Evolutionary conservation across 768 basidiomycete species (phyloP), one percentile per base, ranked within the genome.

Genomic region (Amanita inopinata): DNA sequence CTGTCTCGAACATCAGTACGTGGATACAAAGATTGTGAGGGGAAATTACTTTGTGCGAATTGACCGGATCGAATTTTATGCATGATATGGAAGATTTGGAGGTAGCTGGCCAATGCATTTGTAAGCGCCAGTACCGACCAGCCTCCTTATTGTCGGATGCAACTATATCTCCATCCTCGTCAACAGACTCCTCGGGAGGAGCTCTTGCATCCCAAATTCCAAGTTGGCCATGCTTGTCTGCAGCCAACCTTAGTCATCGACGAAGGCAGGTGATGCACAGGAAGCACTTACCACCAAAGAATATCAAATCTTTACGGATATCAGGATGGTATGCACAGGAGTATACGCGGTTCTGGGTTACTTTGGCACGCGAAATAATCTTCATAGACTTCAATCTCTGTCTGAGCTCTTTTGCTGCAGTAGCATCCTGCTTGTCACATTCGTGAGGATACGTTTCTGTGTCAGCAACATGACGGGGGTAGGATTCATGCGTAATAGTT

Each of bases 201-300:
- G 88, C 85, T 47, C 74, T 73, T 7, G 88, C 80, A 60, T 91
- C 88, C 88, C 88, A 91, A 25, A 91, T 80, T 2, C 86, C 88
- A 30, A 91, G 63, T 52, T 80, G 74, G 0, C 88, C 88, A 49
- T 85, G 78, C 53, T 89, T 91, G 53, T 90, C 88, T 88, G 46
- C 11, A 34, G 39, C 27, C 20, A 15, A 44, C 14, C n/a, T 39
- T 47, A 30, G 46, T 24, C 36, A 42, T 32, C 24, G 17, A 23
- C 4, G 3, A 6, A 25, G 8, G 11, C 11, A 27, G 12, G 10
- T 2, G 24, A 33, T 11, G 9, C n/a, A 14, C 9, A 35, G 17
- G 46, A 10, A 25, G 38, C 12, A 43, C 61, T 27, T 44, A 82
- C 85, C 85, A 57, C 88, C 88, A 56, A 90, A 86, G 56, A 90